A percentile compares a stretch with the other conserved stretches of the same genome.
Conservation (phyloP, 2,329 filamentous ascomycete species). For the Blumeria graminis region DNA sequence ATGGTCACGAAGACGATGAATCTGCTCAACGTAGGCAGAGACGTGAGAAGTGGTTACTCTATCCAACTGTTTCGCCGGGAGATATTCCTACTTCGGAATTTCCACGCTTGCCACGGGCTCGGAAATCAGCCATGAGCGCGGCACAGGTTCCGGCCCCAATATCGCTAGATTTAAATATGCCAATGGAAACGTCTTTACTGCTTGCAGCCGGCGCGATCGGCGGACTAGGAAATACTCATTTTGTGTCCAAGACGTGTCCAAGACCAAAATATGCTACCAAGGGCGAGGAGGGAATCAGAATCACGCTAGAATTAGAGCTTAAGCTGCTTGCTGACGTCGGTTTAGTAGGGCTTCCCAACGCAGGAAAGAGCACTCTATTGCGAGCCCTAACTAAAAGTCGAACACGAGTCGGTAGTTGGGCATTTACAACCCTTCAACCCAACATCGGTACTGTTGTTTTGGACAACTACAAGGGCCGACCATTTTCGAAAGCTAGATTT, state of each 20-base stretch:
- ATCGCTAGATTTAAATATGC: slow-evolving; percentile 44
- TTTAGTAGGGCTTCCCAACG: slow-evolving; percentile 83
- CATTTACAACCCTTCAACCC: slow-evolving; percentile 83
- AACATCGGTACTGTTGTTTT: slow-evolving; percentile 92
- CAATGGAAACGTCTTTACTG: slow-evolving; percentile 63
- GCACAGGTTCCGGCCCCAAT: slow-evolving; percentile 49
- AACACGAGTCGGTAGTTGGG: slow-evolving; percentile 80
- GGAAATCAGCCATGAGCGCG: slow-evolving; percentile 27
- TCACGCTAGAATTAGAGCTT: slow-evolving; percentile 70
- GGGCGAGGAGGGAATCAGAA: slow-evolving; percentile 53
- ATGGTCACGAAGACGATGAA: slow-evolving; percentile 9
- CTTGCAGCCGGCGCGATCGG: slow-evolving; percentile 73
- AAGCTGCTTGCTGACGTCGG: slow-evolving; percentile 91
- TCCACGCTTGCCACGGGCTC: slow-evolving; percentile 28
- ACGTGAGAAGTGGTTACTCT: slow-evolving; percentile 62
- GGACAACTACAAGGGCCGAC: slow-evolving; percentile 62
- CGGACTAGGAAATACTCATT: slow-evolving; percentile 83
- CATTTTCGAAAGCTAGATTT: slow-evolving; percentile 21
- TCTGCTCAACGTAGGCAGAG: slow-evolving; percentile 17
- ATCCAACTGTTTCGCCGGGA: slow-evolving; percentile 57
- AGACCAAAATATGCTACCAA: slow-evolving; percentile 73
- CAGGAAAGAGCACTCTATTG: slow-evolving; percentile 81
- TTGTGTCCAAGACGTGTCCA: slow-evolving; percentile 48
- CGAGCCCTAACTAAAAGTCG: slow-evolving; percentile 72
- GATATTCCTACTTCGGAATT: slow-evolving; percentile 35